phyloP scores from a whole-genome alignment of 2,329 filamentous ascomycete genomes.

The Xylaria polymorpha region DNA sequence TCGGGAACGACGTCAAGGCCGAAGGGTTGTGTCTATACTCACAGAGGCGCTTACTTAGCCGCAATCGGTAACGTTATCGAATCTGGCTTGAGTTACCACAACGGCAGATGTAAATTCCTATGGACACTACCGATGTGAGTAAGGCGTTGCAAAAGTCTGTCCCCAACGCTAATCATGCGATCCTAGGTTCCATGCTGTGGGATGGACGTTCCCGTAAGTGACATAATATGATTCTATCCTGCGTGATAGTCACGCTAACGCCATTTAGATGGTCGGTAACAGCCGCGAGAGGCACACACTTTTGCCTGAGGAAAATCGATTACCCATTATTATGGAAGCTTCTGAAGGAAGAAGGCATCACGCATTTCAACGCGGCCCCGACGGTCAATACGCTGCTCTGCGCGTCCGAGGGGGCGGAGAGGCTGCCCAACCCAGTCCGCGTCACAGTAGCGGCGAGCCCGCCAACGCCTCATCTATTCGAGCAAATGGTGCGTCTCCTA shows the following conservation, averaged over 20 bases:
- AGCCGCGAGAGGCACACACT: constrained; percentile 91
- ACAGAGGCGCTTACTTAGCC: constrained; percentile 88
- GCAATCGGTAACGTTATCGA: constrained; percentile 88
- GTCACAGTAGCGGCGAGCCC: constrained; percentile 95
- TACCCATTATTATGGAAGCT: constrained; percentile 93
- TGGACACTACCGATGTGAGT: constrained; percentile 94
- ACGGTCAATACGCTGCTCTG: constrained; percentile 97
- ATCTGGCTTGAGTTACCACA: constrained; percentile 79
- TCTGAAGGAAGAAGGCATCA: constrained; percentile 86
- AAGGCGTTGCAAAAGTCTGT: background rate
- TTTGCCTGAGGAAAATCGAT: constrained; percentile 94
- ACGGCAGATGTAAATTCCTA: constrained; percentile 80
- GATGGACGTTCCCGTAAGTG: constrained; percentile 81
- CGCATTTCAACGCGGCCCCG: constrained; percentile 94
- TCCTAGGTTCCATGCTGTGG: constrained; percentile 71
- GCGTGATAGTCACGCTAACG: background rate
- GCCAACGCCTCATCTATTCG: constrained; percentile 88
- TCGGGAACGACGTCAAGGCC: constrained; percentile 91
- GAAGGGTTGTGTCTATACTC: constrained; percentile 93
- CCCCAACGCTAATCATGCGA: constrained; percentile 5
- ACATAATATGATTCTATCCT: background rate
- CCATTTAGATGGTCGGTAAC: constrained; percentile 80
- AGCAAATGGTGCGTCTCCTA: constrained; percentile 77
- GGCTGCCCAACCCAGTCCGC: constrained; percentile 75
- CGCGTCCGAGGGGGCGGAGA: constrained; percentile 78